Conservation (phyloP, 257 asterid species). For the Haberlea rhodopensis region DNA sequence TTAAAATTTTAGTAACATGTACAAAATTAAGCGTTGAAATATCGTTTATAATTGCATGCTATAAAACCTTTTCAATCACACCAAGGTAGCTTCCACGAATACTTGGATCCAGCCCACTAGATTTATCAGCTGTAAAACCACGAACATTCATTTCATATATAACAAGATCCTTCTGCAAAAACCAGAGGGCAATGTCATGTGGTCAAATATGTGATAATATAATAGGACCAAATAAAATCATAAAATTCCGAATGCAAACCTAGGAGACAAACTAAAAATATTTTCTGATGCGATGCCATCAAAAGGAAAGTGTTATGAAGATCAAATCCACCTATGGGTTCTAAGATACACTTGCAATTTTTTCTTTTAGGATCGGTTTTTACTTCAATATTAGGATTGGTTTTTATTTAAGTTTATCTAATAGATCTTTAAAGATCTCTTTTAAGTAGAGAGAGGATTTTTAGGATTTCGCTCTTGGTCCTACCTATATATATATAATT, state of each 20-base stretch:
- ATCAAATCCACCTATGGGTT: too few relatives aligned
- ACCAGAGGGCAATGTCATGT: slow-evolving; percentile 20
- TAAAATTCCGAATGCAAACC: slow-evolving; percentile 10
- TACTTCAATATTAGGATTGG: too few relatives aligned
- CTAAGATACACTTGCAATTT: too few relatives aligned
- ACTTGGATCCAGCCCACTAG: slow-evolving; percentile 71
- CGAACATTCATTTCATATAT: slow-evolving; percentile 97
- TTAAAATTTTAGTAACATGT: not conserved
- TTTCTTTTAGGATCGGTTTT: too few relatives aligned
- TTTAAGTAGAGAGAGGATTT: too few relatives aligned
- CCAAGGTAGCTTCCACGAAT: slow-evolving; percentile 93
- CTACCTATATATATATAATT: too few relatives aligned
- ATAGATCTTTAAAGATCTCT: too few relatives aligned
- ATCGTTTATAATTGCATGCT: slow-evolving; percentile 21
- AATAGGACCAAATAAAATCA: slow-evolving; percentile 12
- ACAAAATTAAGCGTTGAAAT: not conserved
- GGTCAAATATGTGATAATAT: slow-evolving; percentile 20
- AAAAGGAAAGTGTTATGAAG: too few relatives aligned
- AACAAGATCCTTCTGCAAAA: slow-evolving; percentile 86
- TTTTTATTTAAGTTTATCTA: not conserved
- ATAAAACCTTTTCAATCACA: slow-evolving; percentile 76
- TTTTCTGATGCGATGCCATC: not conserved
- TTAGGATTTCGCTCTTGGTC: too few relatives aligned
- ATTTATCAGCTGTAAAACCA: slow-evolving; percentile 83
- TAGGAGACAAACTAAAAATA: slow-evolving; percentile 10